These are phyloP conservation scores for Fraxinus sp. DNA, from an alignment of 305 asterid genomes.

Conservation along the genomic window DNA sequence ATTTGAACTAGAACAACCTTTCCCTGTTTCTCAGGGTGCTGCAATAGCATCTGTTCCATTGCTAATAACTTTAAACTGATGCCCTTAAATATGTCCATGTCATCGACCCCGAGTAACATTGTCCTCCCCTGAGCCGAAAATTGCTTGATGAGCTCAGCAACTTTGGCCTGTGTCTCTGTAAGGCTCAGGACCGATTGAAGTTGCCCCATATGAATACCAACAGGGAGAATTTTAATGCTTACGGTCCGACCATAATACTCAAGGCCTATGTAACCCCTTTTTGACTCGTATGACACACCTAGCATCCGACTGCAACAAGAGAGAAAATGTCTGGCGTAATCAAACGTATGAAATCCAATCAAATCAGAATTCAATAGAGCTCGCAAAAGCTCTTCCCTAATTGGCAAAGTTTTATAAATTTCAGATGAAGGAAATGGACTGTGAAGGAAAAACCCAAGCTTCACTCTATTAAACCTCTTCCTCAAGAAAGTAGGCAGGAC, in stretches of 20 bases:
- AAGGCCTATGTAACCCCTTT: constrained; percentile 83
- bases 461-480: constrained; percentile 80
- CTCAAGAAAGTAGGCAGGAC: constrained; percentile 84
- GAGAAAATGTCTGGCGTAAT: constrained; percentile 82
- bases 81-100: constrained; percentile 89
- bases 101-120: constrained; percentile 77
- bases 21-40: constrained; percentile 79
- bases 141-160: constrained; percentile 56
- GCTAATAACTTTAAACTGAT: constrained; percentile 78
- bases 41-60: constrained; percentile 72
- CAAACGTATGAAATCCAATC: constrained; percentile 84
- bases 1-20: constrained; percentile 82
- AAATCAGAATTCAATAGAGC: constrained; percentile 73
- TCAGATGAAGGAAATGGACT: constrained; percentile 89
- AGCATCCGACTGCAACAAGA: constrained; percentile 88
- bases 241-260: constrained; percentile 88
- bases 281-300: constrained; percentile 77
- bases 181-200: constrained; percentile 68
- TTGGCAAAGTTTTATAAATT: constrained; percentile 74
- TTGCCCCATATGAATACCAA: constrained; percentile 87
- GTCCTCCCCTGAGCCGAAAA: constrained; percentile 58
- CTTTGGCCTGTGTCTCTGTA: constrained; percentile 59
- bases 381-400: constrained; percentile 72
- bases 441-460: constrained; percentile 83
- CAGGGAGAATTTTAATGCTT: constrained; percentile 83